These are phyloP conservation scores for Tarenaya hassleriana DNA, from an alignment of 345 rosid genomes.

Conservation along the genomic window DNA sequence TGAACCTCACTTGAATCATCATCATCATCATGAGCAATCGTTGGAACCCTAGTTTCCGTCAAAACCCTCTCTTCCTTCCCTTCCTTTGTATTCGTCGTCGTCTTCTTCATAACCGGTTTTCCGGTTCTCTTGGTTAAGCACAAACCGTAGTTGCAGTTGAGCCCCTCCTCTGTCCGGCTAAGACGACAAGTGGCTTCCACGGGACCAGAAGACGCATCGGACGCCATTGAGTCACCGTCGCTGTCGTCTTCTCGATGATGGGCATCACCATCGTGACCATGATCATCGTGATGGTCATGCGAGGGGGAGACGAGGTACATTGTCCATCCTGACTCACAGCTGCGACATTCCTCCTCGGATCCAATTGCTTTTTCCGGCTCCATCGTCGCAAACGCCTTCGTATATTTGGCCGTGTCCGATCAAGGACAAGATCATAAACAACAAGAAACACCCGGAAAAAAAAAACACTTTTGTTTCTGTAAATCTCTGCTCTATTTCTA, in stretches of 20 bases:
- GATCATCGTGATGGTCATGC: slow-evolving; percentile 16
- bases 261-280: slow-evolving; percentile 17
- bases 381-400: no score
- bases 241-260: slow-evolving; percentile 10
- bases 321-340: slow-evolving; percentile 67
- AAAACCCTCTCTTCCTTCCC: slow-evolving; percentile 22
- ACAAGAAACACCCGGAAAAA: not conserved
- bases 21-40: slow-evolving; percentile 8
- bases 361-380: slow-evolving; percentile 37
- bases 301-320: slow-evolving; percentile 45
- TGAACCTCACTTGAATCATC: slow-evolving; percentile 28
- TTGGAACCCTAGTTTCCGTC: slow-evolving; percentile 18
- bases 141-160: not conserved
- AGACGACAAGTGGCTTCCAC: slow-evolving; percentile 23
- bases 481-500: not conserved
- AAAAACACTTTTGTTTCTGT: not conserved
- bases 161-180: slow-evolving; percentile 21
- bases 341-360: slow-evolving; percentile 32
- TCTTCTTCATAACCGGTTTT: slow-evolving; percentile 5
- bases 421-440: no score
- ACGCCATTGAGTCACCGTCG: slow-evolving; percentile 58
- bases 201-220: slow-evolving; percentile 76
- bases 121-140: no score
- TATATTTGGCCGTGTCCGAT: not conserved
- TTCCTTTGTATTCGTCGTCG: not conserved